Base-by-base conservation (phyloP, 306 rosid genomes). In the Trifolium repens region DNA sequence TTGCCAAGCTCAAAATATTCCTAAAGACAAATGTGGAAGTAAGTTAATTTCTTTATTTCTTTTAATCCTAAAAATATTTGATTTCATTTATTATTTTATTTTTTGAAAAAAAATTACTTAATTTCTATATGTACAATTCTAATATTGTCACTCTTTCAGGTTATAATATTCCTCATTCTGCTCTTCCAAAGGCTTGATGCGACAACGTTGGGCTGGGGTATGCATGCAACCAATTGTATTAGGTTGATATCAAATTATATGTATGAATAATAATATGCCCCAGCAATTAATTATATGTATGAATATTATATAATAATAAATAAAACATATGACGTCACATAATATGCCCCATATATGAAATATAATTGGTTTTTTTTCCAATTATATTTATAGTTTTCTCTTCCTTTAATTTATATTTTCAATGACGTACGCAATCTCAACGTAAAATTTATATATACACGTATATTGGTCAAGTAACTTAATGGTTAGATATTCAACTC, bases 21-120 rank as follows among this genome's bases (percentile, higher is more conserved):
- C 66, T 30, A 7, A 40, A 14, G 66, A 30, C 66, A 13, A 30
- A 2, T 60, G 66, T 30, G 66, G 66, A 60, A 26, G 66, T 60
- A 60, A 60, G 66, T 16, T 64, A 4, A 1, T 4, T 16, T 64
- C 27, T 5, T 59, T 27, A 27, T 27, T 6, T 59, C 5, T 5
- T 4, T 27, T 6, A 11, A 27, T 59, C 37, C 5, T 2, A 9
- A 22, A 55, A 55, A 8, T 22, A 8, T 1, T 16, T 52, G 2
- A 17, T 22, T 8, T 17, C 3, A 2, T 57, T 57, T 22, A 22
- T 22, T 22, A 22, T 22, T 35, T 57, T 9, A 55, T 57, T 43
- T 27, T 27, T 27, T 11, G 5, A 27, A 27, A 2, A 57, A 57
- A 22, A 26, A 26, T 55, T 0, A 16, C 1, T 9, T 22, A 10